These are phyloP conservation scores for Brettanomyces sp. DNA, from an alignment of 805 yeast genomes.

Conservation along the genomic window DNA sequence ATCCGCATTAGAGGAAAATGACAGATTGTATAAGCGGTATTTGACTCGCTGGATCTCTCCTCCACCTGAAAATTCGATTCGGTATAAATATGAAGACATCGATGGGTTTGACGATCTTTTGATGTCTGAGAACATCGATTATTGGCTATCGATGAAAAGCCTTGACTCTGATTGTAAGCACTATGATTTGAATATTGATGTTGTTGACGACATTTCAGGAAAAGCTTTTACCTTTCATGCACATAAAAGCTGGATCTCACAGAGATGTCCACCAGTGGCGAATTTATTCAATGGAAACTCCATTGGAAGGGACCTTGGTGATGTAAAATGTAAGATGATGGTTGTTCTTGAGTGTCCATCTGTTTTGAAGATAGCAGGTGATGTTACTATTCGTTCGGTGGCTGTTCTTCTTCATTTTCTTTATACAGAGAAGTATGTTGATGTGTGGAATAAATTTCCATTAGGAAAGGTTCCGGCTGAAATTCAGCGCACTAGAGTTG, in stretches of 20 bases:
- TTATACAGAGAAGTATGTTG: slow-evolving; percentile 38
- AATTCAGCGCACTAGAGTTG: slow-evolving; percentile 20
- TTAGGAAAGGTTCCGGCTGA: slow-evolving; percentile 22
- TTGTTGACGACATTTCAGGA: slow-evolving; percentile 4
- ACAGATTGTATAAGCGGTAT: slow-evolving; percentile 1
- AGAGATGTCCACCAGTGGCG: slow-evolving; percentile 2
- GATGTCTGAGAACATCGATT: slow-evolving; percentile 22
- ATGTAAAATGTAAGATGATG: slow-evolving; percentile 1
- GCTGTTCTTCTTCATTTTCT: slow-evolving; percentile 37
- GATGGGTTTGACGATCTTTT: slow-evolving; percentile 25
- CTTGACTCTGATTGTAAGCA: slow-evolving; percentile 4
- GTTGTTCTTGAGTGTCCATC: slow-evolving; percentile 1
- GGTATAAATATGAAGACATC: slow-evolving; percentile 1
- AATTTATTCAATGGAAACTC: slow-evolving; percentile 1
- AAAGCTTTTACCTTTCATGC: slow-evolving; percentile 5
- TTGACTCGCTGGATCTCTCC: slow-evolving; percentile 12
- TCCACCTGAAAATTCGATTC: background rate
- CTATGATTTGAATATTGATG: slow-evolving; percentile 9
- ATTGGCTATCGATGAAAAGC: slow-evolving; percentile 14
- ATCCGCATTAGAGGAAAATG: background rate
- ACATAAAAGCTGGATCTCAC: slow-evolving; percentile 6
- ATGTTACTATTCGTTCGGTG: slow-evolving; percentile 18
- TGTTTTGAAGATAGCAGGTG: slow-evolving; percentile 12
- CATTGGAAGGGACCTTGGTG: slow-evolving; percentile 7
- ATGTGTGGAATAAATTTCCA: slow-evolving; percentile 36